phyloP scores from a whole-genome alignment of 805 yeast genomes.

The Wickerhamomyces chaumierensis region DNA sequence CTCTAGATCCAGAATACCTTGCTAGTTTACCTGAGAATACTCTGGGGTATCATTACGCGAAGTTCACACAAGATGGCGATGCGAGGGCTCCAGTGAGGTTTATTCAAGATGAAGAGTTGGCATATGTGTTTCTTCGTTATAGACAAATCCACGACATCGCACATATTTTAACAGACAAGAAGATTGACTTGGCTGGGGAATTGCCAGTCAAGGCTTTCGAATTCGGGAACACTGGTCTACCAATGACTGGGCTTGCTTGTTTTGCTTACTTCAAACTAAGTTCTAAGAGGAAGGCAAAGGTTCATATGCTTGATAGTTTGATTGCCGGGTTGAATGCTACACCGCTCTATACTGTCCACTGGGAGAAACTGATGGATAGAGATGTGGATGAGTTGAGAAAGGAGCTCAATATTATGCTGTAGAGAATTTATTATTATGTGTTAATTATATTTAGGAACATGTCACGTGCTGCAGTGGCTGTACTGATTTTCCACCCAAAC shows the following conservation, averaged over 20 bases:
- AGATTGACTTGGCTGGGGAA: slow-evolving; percentile 93
- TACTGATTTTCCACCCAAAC: too few species aligned
- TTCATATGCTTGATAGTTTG: slow-evolving; percentile 46
- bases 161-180: slow-evolving; percentile 84
- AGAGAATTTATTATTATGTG: too few species aligned
- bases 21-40: slow-evolving; percentile 53
- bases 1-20: slow-evolving; percentile 53
- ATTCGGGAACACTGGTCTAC: slow-evolving; percentile 83
- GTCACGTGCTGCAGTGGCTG: too few species aligned
- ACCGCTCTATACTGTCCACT: slow-evolving; percentile 76
- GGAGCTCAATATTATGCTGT: slow-evolving; percentile 36
- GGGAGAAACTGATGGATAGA: slow-evolving; percentile 74
- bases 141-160: slow-evolving; percentile 96
- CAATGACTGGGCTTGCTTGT: slow-evolving; percentile 89
- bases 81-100: slow-evolving; percentile 81
- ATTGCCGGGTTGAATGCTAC: slow-evolving; percentile 65
- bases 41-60: slow-evolving; percentile 69
- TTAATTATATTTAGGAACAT: too few species aligned
- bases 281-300: slow-evolving; percentile 45
- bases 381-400: slow-evolving; percentile 64
- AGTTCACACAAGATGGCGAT: slow-evolving; percentile 89
- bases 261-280: slow-evolving; percentile 77
- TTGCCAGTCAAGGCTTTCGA: slow-evolving; percentile 88
- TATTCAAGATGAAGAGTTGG: slow-evolving; percentile 82
- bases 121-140: slow-evolving; percentile 87